Evolutionary conservation across 805 yeast species (phyloP), one percentile per base, ranked within the genome.

Genomic region (Lipomyces spencermartinsiae): DNA sequence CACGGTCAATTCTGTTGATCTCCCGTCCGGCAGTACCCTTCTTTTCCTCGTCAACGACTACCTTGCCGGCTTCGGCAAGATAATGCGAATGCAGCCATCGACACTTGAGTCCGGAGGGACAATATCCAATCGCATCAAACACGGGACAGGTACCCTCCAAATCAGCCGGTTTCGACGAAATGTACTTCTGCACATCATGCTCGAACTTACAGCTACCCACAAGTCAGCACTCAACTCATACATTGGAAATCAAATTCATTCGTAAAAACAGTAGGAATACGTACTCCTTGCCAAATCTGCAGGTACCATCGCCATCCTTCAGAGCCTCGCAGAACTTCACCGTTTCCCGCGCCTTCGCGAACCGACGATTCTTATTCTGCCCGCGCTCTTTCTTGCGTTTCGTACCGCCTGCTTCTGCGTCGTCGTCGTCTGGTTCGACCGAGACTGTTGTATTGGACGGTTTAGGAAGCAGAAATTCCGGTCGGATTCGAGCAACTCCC

Each of bases 101-200:
- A 80, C 99, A 95, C 78, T 92, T 94, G 74, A 91, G 80, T 0
- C 99, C 99, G 69, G 90, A 85, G 3, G 97, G 97, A 82, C 99
- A 95, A 75, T 86, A 88, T 0, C 99, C 99, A 46, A 92, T 81
- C 0, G 90, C 89, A 43, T 81, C 81, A 76, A 81, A 93, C 2
- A 92, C 97, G 0, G 99, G 98, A 79, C 99, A 95, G 1, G 75
- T 75, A 0, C 97, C 96, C 9, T 83, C 85, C 29, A 92, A 80
- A 76, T 95, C 98, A 0, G 79, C 83, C 0, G 87, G 89, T 77
- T 95, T 94, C 31, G 85, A 77, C 0, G 76, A 79, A 37, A 95
- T 77, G 74, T 92, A 95, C 59, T 78, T 82, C 2, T 82, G 83
- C 31, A 93, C 76, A 79, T 93, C 90, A 80, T 95, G 99, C 59